phyloP scores from a whole-genome alignment of 768 basidiomycete genomes.

The Tylopilus intermedius region DNA sequence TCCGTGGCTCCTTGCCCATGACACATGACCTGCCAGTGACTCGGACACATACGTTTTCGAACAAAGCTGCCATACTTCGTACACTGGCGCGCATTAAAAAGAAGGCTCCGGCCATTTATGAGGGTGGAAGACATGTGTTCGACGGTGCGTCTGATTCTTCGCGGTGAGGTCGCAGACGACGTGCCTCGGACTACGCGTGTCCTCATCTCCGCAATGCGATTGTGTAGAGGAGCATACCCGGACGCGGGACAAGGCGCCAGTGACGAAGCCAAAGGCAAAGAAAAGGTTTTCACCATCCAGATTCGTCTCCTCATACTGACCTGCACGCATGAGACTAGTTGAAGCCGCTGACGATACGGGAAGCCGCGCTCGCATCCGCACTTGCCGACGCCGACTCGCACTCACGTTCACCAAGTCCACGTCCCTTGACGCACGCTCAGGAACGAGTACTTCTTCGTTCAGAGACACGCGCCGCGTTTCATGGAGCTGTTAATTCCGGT shows the following conservation, averaged over 20 bases:
- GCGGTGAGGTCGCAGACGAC: too few species aligned
- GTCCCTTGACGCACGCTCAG: conserved; percentile 62
- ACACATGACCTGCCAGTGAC: too few species aligned
- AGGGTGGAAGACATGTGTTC: conserved; percentile 64
- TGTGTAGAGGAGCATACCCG: conserved; percentile 61
- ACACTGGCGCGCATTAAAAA: conserved; percentile 81
- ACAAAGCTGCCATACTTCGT: conserved; percentile 86
- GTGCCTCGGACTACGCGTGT: not conserved
- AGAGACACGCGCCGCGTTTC: conserved; percentile 86
- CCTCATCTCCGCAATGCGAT: not conserved
- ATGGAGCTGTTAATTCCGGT: conserved; percentile 32
- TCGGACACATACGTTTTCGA: too few species aligned
- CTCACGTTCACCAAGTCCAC: conserved; percentile 56
- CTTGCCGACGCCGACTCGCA: conserved; percentile 42
- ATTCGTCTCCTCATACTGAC: conserved; percentile 2
- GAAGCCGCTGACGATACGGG: conserved; percentile 72
- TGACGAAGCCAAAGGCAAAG: conserved; percentile 34
- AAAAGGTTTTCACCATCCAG: conserved; percentile 41
- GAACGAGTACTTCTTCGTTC: conserved; percentile 70
- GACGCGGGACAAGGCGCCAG: conserved; percentile 27
- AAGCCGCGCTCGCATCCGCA: conserved; percentile 61
- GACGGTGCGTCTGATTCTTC: conserved; percentile 50
- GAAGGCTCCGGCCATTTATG: conserved; percentile 83
- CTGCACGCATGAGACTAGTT: conserved; percentile 33
- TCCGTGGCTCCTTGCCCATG: too few species aligned